These are phyloP conservation scores for Beauveria medogensis DNA, from an alignment of 2,329 filamentous ascomycete species.

Conservation along the genomic window DNA sequence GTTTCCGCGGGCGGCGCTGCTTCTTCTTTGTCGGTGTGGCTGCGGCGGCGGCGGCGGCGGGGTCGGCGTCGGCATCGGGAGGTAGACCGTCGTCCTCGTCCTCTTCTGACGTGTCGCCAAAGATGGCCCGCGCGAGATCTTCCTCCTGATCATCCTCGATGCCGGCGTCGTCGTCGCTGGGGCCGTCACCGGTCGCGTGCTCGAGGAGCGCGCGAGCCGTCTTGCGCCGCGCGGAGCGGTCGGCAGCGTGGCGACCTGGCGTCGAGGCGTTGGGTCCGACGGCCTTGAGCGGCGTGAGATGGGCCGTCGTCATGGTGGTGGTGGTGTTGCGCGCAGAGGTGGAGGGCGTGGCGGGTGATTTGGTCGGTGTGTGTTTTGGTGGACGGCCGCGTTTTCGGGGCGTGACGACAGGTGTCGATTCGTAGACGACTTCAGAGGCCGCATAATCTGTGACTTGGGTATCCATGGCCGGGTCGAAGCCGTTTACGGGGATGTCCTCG, in stretches of 20 bases:
- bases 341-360: slow-evolving; percentile 25
- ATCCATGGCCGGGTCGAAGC: neutral
- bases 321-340: slow-evolving; percentile 18
- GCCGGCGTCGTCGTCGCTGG: slow-evolving; percentile 62
- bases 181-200: slow-evolving; percentile 53
- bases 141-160: slow-evolving; percentile 58
- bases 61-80: neutral
- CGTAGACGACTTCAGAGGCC: neutral
- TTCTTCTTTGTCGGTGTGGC: slow-evolving; percentile 38
- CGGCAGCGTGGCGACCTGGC: slow-evolving; percentile 61
- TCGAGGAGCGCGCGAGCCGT: slow-evolving; percentile 71
- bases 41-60: slow-evolving; percentile 14
- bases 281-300: slow-evolving; percentile 32
- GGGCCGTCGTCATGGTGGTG: slow-evolving; percentile 18
- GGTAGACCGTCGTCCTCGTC: slow-evolving; percentile 11
- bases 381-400: slow-evolving; percentile 27
- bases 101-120: slow-evolving; percentile 37
- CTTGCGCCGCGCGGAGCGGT: slow-evolving; percentile 81
- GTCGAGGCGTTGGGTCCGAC: slow-evolving; percentile 36
- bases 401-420: slow-evolving; percentile 23
- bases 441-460: neutral
- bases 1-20: slow-evolving; percentile 29
- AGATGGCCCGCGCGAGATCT: slow-evolving; percentile 58
- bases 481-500: neutral
- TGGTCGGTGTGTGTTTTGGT: slow-evolving; percentile 18